phyloP scores from a whole-genome alignment of 208 protist genomes.

The Borovskyia barvae region DNA sequence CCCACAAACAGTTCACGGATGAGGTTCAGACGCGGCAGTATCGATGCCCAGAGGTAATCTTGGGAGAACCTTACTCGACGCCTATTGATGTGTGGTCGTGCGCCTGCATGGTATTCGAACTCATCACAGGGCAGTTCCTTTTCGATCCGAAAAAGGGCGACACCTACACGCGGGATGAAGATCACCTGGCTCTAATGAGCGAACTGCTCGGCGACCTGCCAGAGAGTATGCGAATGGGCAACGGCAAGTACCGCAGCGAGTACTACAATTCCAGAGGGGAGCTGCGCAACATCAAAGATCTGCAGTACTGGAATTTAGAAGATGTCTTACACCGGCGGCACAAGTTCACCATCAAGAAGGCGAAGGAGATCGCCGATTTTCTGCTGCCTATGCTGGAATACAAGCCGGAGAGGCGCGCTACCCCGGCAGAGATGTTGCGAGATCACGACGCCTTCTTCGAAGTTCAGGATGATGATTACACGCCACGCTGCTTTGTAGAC shows the following conservation, averaged over 20 bases:
- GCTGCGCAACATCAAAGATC: conserved; percentile 78
- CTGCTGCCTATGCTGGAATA: conserved; percentile 95
- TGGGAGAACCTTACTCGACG: conserved; percentile 82
- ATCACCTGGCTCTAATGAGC: conserved; percentile 94
- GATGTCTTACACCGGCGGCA: conserved; percentile 94
- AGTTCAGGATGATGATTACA: conserved; percentile 83
- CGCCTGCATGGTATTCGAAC: conserved; percentile 93
- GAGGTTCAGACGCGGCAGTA: conserved; percentile 94
- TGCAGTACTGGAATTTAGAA: conserved; percentile 79
- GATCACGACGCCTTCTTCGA: conserved; percentile 86
- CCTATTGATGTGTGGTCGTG: conserved; percentile 93
- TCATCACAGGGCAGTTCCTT: conserved; percentile 93
- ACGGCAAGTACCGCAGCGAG: conserved; percentile 63
- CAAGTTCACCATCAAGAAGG: conserved; percentile 86
- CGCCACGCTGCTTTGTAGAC: conserved; percentile 71
- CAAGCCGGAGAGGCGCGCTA: conserved; percentile 79
- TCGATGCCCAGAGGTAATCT: conserved; percentile 91
- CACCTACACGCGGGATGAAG: conserved; percentile 87
- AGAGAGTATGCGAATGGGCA: conserved; percentile 75
- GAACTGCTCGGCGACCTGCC: conserved; percentile 93
- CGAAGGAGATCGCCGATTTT: conserved; percentile 91
- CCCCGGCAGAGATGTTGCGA: conserved; percentile 78
- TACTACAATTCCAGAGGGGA: conserved; percentile 89
- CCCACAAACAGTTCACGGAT: conserved; percentile 96
- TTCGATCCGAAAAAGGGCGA: conserved; percentile 93